Conservation (phyloP, 139 green algal species). For the Penium margaritaceum region DNA sequence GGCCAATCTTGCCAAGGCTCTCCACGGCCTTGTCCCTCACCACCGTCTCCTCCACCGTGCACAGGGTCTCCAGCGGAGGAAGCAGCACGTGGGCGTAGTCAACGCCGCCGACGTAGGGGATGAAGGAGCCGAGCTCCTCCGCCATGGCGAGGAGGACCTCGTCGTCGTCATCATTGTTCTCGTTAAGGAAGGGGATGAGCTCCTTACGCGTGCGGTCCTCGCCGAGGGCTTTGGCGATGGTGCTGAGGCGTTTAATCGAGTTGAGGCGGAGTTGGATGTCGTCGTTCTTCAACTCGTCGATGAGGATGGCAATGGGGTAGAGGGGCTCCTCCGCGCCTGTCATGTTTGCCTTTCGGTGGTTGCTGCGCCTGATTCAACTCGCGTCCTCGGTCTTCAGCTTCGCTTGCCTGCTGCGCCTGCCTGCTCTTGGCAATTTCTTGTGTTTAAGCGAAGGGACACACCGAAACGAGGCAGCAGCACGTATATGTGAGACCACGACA, state of each 20-base stretch:
- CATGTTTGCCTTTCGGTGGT: too few relatives aligned
- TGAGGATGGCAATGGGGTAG: conserved; percentile 79
- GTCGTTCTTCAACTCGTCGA: conserved; percentile 75
- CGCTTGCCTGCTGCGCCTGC: too few relatives aligned
- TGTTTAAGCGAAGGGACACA: too few relatives aligned
- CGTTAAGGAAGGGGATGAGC: conserved; percentile 92
- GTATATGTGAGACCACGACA: too few relatives aligned
- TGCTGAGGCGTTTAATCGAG: conserved; percentile 76
- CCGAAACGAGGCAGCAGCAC: too few relatives aligned
- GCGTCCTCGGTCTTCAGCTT: too few relatives aligned
- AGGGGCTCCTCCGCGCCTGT: conserved; percentile 52
- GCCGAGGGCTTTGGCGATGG: conserved; percentile 87
- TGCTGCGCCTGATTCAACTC: too few relatives aligned
- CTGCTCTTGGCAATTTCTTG: too few relatives aligned
- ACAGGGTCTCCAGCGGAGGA: conserved; percentile 82
- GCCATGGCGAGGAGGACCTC: conserved; percentile 93
- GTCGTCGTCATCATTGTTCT: conserved; percentile 94
- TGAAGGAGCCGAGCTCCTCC: conserved; percentile 91
- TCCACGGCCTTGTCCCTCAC: conserved; percentile 89
- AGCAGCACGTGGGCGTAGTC: conserved; percentile 72
- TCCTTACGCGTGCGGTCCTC: conserved; percentile 86
- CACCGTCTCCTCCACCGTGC: conserved; percentile 93
- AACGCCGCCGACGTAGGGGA: conserved; percentile 82
- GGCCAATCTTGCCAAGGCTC: conserved; percentile 62
- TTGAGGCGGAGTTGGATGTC: conserved; percentile 86